Percentiles rank a stretch among this genome's conserved stretches.
Evolutionary conservation across 2,329 filamentous ascomycete species (phyloP).

Genomic region (Chrysoporthe puriensis): DNA sequence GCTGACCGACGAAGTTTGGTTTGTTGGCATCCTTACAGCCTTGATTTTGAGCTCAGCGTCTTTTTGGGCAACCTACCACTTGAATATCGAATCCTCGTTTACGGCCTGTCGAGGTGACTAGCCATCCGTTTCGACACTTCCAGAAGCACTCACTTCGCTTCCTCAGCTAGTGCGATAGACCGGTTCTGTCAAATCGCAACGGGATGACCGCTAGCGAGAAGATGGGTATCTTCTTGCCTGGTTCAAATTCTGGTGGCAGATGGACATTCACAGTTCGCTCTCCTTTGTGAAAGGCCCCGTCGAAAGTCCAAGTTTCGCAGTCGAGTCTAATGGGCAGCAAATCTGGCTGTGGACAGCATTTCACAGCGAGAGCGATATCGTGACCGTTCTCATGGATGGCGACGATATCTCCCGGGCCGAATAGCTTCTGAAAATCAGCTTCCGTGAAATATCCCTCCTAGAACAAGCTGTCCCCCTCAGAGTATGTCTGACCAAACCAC

Average conservation of each 20-base stretch:
- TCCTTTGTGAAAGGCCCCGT: background rate
- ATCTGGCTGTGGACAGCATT: background rate
- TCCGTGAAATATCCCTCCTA: background rate
- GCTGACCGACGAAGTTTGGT: too few species aligned
- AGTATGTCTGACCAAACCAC: background rate
- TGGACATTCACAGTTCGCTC: background rate
- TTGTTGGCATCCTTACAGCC: too few species aligned
- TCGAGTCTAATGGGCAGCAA: background rate
- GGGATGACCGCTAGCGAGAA: background rate
- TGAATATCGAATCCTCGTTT: slow-evolving; percentile 5
- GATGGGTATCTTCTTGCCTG: background rate
- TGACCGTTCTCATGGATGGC: background rate
- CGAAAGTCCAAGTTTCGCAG: background rate
- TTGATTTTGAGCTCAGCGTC: background rate
- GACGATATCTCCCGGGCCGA: background rate
- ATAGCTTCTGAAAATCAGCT: slow-evolving; percentile 2
- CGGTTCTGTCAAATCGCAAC: background rate
- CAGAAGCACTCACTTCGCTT: background rate
- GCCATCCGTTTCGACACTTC: background rate
- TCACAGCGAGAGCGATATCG: background rate
- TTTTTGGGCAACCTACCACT: background rate
- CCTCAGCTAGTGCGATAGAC: background rate
- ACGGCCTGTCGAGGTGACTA: background rate
- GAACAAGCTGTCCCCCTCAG: background rate
- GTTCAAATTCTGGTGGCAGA: background rate